Conservation (phyloP, 2,329 filamentous ascomycete species). For the Clonostachys chloroleuca region DNA sequence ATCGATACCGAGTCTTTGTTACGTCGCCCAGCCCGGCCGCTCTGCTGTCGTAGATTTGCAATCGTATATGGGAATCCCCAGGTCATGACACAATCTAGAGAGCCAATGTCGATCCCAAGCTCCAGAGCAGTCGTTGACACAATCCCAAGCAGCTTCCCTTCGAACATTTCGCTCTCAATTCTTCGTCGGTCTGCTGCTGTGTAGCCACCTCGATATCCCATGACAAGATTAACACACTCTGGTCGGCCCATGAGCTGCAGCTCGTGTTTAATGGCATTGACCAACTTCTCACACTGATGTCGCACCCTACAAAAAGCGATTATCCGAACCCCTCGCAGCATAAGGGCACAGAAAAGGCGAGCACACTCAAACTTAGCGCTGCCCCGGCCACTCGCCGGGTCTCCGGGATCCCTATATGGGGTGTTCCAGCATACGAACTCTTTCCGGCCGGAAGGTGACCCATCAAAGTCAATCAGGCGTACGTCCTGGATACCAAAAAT, state of each 20-base stretch:
- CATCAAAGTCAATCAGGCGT: conserved; percentile 81
- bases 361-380: conserved; percentile 84
- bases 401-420: conserved; percentile 83
- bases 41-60: conserved; percentile 90
- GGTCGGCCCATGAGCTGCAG: conserved; percentile 66
- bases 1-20: conserved; percentile 93
- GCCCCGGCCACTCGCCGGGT: conserved; percentile 81
- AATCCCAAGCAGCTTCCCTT: conserved; percentile 87
- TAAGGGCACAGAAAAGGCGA: conserved; percentile 82
- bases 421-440: conserved; percentile 99
- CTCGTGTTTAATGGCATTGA: conserved; percentile 76
- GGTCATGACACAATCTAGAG: conserved; percentile 87
- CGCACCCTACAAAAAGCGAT: conserved; percentile 91
- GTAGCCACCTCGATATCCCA: conserved; percentile 95
- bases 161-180: conserved; percentile 96
- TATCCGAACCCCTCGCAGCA: conserved; percentile 82
- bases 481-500: conserved; percentile 89
- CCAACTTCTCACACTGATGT: conserved; percentile 81
- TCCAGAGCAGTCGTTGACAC: conserved; percentile 92
- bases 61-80: conserved; percentile 96
- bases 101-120: conserved; percentile 91
- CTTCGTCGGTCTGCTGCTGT: conserved; percentile 82
- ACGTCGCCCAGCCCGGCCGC: conserved; percentile 82
- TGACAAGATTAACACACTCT: conserved; percentile 76
- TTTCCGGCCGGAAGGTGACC: conserved; percentile 83